Evolutionary conservation across 2,329 filamentous ascomycete genomes (phyloP).

Genomic region (Penicillium corylophilum): DNA sequence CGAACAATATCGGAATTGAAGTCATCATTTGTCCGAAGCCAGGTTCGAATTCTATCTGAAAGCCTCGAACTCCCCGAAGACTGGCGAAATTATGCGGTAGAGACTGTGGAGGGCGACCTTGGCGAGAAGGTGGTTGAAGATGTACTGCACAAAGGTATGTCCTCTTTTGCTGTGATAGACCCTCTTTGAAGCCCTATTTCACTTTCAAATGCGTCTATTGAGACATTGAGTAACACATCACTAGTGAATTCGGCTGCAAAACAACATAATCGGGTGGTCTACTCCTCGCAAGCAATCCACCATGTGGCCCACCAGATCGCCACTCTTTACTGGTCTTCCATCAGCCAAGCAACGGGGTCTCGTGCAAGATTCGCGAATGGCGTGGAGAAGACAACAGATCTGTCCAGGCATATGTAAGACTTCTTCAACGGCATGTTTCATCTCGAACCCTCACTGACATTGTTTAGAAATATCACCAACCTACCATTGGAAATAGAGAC

Average conservation of each 20-base stretch:
- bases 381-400: slow-evolving; percentile 40
- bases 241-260: slow-evolving; percentile 53
- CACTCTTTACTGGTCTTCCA: slow-evolving; percentile 54
- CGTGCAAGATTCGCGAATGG: slow-evolving; percentile 25
- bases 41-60: slow-evolving; percentile 54
- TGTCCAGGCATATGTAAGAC: slow-evolving; percentile 40
- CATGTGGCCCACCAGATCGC: slow-evolving; percentile 58
- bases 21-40: slow-evolving; percentile 50
- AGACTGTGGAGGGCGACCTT: slow-evolving; percentile 46
- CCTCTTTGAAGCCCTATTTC: background rate
- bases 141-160: slow-evolving; percentile 51
- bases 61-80: slow-evolving; percentile 48
- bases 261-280: slow-evolving; percentile 54
- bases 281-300: slow-evolving; percentile 55
- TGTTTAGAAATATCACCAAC: slow-evolving; percentile 38
- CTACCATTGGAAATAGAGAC: slow-evolving; percentile 38
- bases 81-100: slow-evolving; percentile 45
- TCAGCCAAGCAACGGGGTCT: slow-evolving; percentile 36
- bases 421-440: background rate
- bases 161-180: background rate
- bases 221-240: background rate
- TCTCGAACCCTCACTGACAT: slow-evolving; percentile 6
- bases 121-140: slow-evolving; percentile 52
- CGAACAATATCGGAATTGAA: slow-evolving; percentile 53
- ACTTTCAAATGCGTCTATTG: background rate